These are phyloP conservation scores for Colletotrichum chrysophilum DNA, from an alignment of 2,329 filamentous ascomycete species.

Conservation along the genomic window DNA sequence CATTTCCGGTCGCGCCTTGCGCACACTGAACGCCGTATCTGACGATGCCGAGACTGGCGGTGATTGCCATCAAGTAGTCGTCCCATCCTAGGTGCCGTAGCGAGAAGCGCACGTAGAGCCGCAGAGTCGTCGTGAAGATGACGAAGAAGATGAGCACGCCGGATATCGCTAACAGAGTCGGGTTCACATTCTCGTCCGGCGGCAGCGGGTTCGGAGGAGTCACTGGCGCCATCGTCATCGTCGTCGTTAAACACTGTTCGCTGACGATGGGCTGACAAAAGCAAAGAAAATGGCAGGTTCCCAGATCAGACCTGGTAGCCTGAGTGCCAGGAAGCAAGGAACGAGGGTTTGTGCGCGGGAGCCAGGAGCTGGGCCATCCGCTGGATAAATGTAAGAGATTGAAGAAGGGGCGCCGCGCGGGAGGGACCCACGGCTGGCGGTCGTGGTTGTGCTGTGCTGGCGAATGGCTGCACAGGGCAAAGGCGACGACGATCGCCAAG, in stretches of 20 bases:
- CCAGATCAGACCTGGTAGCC: neutral
- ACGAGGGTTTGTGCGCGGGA: neutral
- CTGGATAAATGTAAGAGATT: constrained; percentile 6
- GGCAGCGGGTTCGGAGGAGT: constrained; percentile 40
- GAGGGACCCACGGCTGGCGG: neutral
- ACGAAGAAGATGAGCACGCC: constrained; percentile 35
- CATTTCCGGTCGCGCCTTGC: constrained; percentile 39
- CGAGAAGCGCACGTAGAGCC: constrained; percentile 33
- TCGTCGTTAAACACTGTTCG: neutral
- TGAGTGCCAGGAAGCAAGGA: neutral
- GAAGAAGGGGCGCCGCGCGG: neutral
- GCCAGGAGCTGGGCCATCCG: neutral
- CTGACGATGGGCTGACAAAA: neutral
- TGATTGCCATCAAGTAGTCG: constrained; percentile 39
- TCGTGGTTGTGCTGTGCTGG: neutral
- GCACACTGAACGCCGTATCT: constrained; percentile 37
- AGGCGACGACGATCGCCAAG: constrained; percentile 11
- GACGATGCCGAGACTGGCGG: constrained; percentile 31
- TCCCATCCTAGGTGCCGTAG: constrained; percentile 39
- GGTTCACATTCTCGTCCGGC: constrained; percentile 37
- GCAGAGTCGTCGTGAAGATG: constrained; percentile 34
- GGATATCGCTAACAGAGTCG: constrained; percentile 35
- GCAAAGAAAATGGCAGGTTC: neutral
- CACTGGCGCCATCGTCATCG: constrained; percentile 8
- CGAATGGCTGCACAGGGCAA: neutral